Evolutionary conservation across 2,329 filamentous ascomycete species (phyloP).

Genomic region (Neofusicoccum kwambonambiense): DNA sequence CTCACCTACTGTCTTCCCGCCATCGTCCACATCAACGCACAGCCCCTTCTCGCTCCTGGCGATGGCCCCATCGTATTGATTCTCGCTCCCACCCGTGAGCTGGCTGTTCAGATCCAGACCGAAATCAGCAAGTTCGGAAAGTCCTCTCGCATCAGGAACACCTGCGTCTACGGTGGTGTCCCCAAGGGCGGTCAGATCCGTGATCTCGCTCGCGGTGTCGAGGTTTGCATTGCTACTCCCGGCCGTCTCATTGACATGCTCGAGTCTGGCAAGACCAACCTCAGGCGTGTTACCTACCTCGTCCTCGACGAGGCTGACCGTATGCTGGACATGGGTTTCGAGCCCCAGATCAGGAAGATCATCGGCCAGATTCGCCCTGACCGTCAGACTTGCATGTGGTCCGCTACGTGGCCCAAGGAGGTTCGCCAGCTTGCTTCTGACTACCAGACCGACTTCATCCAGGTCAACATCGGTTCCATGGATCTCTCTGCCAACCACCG

Average conservation of each 20-base stretch:
- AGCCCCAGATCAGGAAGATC: constrained; percentile 99
- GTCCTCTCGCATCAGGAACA: constrained; percentile 96
- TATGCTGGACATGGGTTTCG: constrained; percentile 99
- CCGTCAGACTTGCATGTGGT: constrained; percentile 99
- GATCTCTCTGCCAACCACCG: constrained; percentile 96
- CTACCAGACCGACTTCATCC: constrained; percentile 93
- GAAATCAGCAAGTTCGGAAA: constrained; percentile 99
- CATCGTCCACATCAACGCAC: constrained; percentile 99
- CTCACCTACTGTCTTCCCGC: constrained; percentile 96
- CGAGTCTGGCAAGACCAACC: constrained; percentile 95
- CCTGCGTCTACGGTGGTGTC: constrained; percentile 98
- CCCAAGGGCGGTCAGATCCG: constrained; percentile 97
- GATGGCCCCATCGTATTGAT: constrained; percentile 97
- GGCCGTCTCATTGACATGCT: constrained; percentile 98
- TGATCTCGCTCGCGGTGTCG: constrained; percentile 89
- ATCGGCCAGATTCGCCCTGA: constrained; percentile 96
- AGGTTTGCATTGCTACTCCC: constrained; percentile 97
- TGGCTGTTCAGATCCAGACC: constrained; percentile 97
- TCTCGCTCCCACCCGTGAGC: constrained; percentile 92
- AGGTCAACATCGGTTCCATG: constrained; percentile 97
- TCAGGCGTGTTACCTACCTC: constrained; percentile 95
- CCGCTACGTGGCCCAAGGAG: constrained; percentile 98
- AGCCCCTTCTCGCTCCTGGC: constrained; percentile 90
- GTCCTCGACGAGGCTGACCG: constrained; percentile 98
- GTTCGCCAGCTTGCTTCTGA: constrained; percentile 88